These are phyloP conservation scores for Neurospora sp. DNA, from an alignment of 495 filamentous ascomycete species.

Conservation along the genomic window DNA sequence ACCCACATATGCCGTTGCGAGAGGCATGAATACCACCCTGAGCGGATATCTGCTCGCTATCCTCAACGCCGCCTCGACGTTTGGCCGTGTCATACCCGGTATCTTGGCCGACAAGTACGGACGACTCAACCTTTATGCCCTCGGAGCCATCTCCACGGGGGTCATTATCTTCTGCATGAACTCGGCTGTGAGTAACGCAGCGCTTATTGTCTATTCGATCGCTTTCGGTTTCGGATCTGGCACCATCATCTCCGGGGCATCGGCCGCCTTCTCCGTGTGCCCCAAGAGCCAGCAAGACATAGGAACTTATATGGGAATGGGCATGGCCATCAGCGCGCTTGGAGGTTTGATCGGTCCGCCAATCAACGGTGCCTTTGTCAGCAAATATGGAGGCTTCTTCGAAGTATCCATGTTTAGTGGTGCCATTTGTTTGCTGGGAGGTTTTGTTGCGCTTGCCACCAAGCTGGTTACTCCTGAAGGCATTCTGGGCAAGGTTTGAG, in stretches of 20 bases:
- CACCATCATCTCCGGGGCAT: conserved; percentile 36
- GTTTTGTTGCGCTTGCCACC: conserved; percentile 12
- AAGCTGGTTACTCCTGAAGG: conserved; percentile 25
- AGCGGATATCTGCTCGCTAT: conserved; percentile 41
- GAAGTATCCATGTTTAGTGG: conserved; percentile 40
- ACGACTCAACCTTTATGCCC: conserved; percentile 36
- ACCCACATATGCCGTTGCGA: conserved; percentile 34
- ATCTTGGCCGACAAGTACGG: conserved; percentile 46
- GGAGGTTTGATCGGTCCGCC: conserved; percentile 44
- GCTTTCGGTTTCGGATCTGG: conserved; percentile 32
- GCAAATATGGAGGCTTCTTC: conserved; percentile 29
- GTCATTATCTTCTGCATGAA: conserved; percentile 36
- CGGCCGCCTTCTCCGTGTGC: conserved; percentile 33
- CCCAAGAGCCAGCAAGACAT: conserved; percentile 33
- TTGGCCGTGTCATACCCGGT: conserved; percentile 49
- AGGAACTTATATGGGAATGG: conserved; percentile 49
- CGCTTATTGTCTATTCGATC: conserved; percentile 29
- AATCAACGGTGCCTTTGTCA: conserved; percentile 40
- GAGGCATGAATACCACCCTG: conserved; percentile 36
- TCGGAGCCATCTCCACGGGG: conserved; percentile 23
- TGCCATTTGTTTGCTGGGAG: conserved; percentile 26
- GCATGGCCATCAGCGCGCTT: conserved; percentile 34
- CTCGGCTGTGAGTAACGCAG: conserved; percentile 22
- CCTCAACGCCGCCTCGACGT: conserved; percentile 43
- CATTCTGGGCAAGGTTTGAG: conserved; percentile 14